phyloP scores from a whole-genome alignment of 2,329 filamentous ascomycete genomes.

The Neopestalotiopsis clavispora region DNA sequence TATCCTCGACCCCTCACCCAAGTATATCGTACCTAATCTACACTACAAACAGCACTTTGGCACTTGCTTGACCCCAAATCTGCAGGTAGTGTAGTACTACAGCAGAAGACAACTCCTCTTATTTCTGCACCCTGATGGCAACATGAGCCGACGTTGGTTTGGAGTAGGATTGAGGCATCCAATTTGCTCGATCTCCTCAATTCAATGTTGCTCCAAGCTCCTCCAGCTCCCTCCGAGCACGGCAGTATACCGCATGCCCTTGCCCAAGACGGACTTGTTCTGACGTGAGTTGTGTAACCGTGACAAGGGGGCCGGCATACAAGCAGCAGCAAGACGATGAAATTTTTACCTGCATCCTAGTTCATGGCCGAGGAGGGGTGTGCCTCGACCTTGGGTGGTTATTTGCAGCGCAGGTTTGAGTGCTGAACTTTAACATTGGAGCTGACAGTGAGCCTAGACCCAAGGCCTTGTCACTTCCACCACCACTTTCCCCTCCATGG shows the following conservation, averaged over 20 bases:
- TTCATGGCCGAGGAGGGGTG: background rate
- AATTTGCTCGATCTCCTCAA: background rate
- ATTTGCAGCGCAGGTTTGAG: background rate
- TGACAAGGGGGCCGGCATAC: background rate
- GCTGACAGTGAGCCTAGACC: background rate
- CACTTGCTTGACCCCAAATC: too few relatives aligned
- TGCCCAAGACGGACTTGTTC: background rate
- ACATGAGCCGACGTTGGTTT: background rate
- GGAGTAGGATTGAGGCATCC: background rate
- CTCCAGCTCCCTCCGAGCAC: background rate
- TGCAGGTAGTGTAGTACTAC: too few relatives aligned
- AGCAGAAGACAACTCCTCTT: too few relatives aligned
- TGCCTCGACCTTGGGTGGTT: background rate
- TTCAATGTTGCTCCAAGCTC: background rate
- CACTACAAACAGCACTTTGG: too few relatives aligned
- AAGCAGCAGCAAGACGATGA: background rate
- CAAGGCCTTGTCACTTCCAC: background rate
- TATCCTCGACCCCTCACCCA: too few relatives aligned
- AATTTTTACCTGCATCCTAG: background rate
- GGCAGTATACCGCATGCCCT: background rate
- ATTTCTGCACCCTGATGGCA: background rate
- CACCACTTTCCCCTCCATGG: background rate
- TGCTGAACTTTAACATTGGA: background rate
- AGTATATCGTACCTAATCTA: too few relatives aligned
- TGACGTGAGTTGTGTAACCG: background rate